Evolutionary conservation across 1,284 basidiomycete species (phyloP), one percentile per base, ranked within the genome.

Genomic region (Takashimella koratensis): DNA sequence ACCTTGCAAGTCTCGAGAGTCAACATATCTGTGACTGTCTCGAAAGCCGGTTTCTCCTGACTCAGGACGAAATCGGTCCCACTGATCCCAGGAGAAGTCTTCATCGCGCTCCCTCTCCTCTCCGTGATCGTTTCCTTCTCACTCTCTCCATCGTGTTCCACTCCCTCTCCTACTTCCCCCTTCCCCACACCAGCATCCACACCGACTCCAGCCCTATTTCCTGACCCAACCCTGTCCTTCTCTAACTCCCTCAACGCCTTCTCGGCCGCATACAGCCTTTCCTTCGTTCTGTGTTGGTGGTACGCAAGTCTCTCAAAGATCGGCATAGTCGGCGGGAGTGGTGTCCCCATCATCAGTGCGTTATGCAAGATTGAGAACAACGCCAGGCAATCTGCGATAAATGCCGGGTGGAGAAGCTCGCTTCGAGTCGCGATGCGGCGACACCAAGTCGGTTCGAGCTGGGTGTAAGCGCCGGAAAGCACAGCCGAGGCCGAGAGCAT

Each of bases 271-370:
- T 26, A 23, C 21, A 42, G 26, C 43, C 51, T 41, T 36, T 16
- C 55, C 4, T 25, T 41, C 27, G n/a, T 41, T 4, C 50, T 48
- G 3, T 13, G 13, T 5, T 53, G 60, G 58, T 70, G 64, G 46
- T 67, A 65, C 3, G 63, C 58, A 3, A 76, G 57, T 16, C 72
- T 59, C 51, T 76, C 75, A 39, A 71, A 64, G 30, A 76, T 68
- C 8, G 74, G 67, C 16, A 74, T 64, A 5, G 65, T 68, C 1
- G 71, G 65, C 2, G 74, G 73, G n/a, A 76, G 56, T 0, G 70
- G 62, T 16, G 58, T 46, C 4, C 67, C 73, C 11, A 58, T 51
- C 2, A 64, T 57, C 13, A 76, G 56, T 2, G 69, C 60, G 40
- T 71, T 64, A 24, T 70, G 62, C 5, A 76, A 52, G 10, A 73